Percentiles rank a stretch among this genome's conserved stretches.
These are phyloP conservation scores for Phytophthora sp. DNA, from an alignment of 352 stramenopile genomes.

Conservation along the genomic window DNA sequence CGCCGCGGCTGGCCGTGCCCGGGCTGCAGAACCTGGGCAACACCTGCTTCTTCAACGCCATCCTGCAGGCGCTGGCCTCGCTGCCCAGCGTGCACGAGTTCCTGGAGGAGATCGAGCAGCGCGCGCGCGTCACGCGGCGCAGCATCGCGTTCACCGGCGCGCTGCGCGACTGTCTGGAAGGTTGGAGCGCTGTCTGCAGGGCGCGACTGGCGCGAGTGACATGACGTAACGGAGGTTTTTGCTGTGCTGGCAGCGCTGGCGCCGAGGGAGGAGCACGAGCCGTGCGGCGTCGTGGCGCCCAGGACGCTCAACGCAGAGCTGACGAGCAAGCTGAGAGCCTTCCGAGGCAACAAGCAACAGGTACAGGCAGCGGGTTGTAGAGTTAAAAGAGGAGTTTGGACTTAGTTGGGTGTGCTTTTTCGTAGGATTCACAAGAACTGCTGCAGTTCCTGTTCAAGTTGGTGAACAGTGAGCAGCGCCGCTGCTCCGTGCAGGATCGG, in stretches of 20 bases:
- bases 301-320: conserved; percentile 67
- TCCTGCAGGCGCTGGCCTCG: conserved; percentile 83
- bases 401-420: neutral
- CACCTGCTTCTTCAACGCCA: conserved; percentile 92
- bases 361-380: conserved; percentile 13
- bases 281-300: conserved; percentile 48
- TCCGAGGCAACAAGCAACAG: conserved; percentile 85
- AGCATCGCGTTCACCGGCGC: conserved; percentile 66
- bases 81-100: conserved; percentile 76
- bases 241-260: conserved; percentile 26
- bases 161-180: conserved; percentile 69
- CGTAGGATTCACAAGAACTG: conserved; percentile 85
- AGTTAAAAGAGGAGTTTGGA: neutral
- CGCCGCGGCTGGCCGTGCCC: conserved; percentile 43
- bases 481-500: conserved; percentile 53
- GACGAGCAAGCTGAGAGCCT: conserved; percentile 54
- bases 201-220: too few relatives aligned
- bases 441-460: conserved; percentile 88
- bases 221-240: neutral
- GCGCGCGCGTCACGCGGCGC: conserved; percentile 35
- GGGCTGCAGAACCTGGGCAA: conserved; percentile 92
- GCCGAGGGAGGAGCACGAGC: conserved; percentile 37
- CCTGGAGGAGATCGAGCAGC: conserved; percentile 64
- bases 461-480: conserved; percentile 69
- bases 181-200: conserved; percentile 39